phyloP scores from a whole-genome alignment of 2,329 filamentous ascomycete genomes.

The Rhynchosporium agropyri region DNA sequence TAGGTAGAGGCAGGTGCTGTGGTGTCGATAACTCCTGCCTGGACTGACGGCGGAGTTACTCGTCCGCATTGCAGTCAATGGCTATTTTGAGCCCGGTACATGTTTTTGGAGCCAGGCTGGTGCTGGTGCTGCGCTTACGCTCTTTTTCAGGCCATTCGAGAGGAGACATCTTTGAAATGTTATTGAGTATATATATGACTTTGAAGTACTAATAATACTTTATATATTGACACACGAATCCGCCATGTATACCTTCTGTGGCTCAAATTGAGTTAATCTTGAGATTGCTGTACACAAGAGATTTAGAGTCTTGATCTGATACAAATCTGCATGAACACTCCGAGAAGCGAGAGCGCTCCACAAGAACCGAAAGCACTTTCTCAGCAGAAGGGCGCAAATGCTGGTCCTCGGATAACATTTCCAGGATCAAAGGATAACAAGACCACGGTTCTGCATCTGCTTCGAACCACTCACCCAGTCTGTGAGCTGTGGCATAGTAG shows the following conservation, averaged over 20 bases:
- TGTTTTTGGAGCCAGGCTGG: no score
- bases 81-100: no score
- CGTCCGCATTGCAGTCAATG: no score
- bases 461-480: slow-evolving; percentile 27
- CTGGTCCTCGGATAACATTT: slow-evolving; percentile 23
- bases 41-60: no score
- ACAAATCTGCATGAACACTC: slow-evolving; percentile 3
- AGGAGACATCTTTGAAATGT: neutral
- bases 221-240: neutral
- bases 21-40: no score
- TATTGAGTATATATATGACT: neutral
- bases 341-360: neutral
- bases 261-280: neutral
- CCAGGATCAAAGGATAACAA: slow-evolving; percentile 15
- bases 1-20: no score
- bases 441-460: slow-evolving; percentile 16
- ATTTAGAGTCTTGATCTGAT: neutral
- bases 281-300: neutral
- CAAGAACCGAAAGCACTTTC: slow-evolving; percentile 11
- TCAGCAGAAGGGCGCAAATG: slow-evolving; percentile 22
- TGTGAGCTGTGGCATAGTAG: slow-evolving; percentile 30
- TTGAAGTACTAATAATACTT: neutral
- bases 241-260: neutral
- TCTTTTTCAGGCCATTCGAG: no score
- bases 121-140: no score